These are phyloP conservation scores for Larix kaempferi DNA, from an alignment of 75 land plant genomes.

Conservation along the genomic window DNA sequence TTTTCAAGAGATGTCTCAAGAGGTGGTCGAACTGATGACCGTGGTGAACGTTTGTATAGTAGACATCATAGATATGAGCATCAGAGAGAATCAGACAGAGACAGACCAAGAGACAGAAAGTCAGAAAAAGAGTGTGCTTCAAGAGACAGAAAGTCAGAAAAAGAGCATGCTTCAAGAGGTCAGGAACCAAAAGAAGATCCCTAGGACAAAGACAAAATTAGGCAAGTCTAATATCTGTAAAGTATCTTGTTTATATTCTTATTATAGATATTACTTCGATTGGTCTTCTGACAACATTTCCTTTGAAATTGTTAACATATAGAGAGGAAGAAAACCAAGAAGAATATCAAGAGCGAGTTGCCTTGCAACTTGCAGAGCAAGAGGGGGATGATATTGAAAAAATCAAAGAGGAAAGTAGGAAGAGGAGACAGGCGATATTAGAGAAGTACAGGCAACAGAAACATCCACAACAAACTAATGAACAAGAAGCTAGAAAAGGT, in stretches of 20 bases:
- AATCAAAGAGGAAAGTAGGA: conserved; percentile 89
- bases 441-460: conserved; percentile 77
- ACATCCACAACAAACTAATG: conserved; percentile 15
- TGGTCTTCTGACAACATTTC: background rate
- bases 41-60: background rate
- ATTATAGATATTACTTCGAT: background rate
- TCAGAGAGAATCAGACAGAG: conserved; percentile 5
- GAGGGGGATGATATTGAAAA: conserved; percentile 94
- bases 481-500: conserved; percentile 17
- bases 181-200: background rate
- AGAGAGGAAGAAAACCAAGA: conserved; percentile 83
- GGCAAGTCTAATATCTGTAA: conserved; percentile 13
- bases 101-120: background rate
- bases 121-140: background rate
- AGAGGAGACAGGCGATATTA: conserved; percentile 80
- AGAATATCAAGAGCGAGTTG: conserved; percentile 57
- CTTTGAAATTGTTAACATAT: conserved; percentile 2
- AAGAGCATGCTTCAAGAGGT: background rate
- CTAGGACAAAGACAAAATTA: conserved; percentile 18
- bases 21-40: conserved; percentile 4
- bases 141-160: too few species aligned
- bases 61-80: conserved; percentile 6
- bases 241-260: background rate
- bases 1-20: conserved; percentile 4
- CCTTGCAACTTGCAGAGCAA: conserved; percentile 60